Percentiles rank a stretch among this genome's conserved stretches.
These are phyloP conservation scores for Halophytophthora batemanensis DNA, from an alignment of 352 stramenopile species.

Conservation along the genomic window DNA sequence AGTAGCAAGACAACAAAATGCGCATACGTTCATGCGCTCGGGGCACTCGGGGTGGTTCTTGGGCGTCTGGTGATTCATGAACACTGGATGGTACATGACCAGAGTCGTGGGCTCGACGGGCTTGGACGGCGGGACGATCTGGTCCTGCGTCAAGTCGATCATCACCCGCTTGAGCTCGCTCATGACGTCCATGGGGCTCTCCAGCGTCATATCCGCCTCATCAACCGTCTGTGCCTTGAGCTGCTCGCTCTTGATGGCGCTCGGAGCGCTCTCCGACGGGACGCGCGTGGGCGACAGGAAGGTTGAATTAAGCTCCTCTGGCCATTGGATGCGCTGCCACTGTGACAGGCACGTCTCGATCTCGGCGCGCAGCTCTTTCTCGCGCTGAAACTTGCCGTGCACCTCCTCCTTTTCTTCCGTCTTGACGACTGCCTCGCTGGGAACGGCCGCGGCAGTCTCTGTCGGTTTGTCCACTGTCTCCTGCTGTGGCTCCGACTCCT, in stretches of 20 bases:
- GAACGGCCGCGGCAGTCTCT: neutral
- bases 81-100: constrained; percentile 80
- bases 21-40: constrained; percentile 73
- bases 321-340: constrained; percentile 71
- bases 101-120: constrained; percentile 48
- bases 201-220: constrained; percentile 15
- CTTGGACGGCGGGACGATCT: constrained; percentile 20
- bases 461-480: neutral
- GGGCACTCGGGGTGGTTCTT: constrained; percentile 82
- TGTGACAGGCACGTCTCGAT: constrained; percentile 51
- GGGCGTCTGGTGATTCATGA: constrained; percentile 82
- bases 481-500: constrained; percentile 5
- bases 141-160: constrained; percentile 71
- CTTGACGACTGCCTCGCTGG: constrained; percentile 20
- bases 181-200: constrained; percentile 38
- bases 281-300: constrained; percentile 30
- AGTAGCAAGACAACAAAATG: neutral
- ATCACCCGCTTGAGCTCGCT: constrained; percentile 77
- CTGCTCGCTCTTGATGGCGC: constrained; percentile 33
- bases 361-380: constrained; percentile 44
- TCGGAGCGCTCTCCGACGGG: neutral
- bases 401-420: constrained; percentile 7
- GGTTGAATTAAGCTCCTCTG: constrained; percentile 46
- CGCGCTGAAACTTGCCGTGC: constrained; percentile 37
- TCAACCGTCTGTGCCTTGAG: constrained; percentile 12